Base-by-base conservation (phyloP, 345 rosid species). In the Dovyalis caffra region DNA sequence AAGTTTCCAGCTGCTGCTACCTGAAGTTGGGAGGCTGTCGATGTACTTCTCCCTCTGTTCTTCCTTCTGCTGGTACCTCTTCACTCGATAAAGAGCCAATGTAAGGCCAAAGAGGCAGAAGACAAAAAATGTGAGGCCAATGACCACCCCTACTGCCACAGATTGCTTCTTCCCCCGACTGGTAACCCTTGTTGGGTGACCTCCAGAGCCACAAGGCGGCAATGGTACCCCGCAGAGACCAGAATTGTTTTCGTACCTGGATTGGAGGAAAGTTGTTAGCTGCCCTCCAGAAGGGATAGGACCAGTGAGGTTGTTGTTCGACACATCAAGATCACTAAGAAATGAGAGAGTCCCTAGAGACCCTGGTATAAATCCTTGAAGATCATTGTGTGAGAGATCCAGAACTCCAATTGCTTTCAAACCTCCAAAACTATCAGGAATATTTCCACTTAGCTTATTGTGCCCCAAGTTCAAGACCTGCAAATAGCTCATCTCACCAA, bases 381-480 rank as follows among this genome's bases (percentile, higher is more conserved):
- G 91, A 72, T 87, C 6, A 74, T 95, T 95, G 78, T 95, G 97
- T 20, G 99, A 95, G 45, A 95, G 89, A 81, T 95, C 99, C 26
- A 95, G 82, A 76, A 95, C 99, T 31, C 99, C 99, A n/a, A 95
- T 73, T 1, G 72, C 86, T 80, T 85, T 95, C 71, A 91, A 70
- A 25, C 85, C 92, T 66, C 99, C 99, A 37, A 91, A 90, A 72
- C 90, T 91, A 63, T 83, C 87, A 7, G 99, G 97, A 68, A 95
- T 92, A 20, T 62, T 70, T 63, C 99, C 99, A 0, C 82, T 81
- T 65, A 95, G 81, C 43, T 66, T 79, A 83, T 95, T 95, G 81
- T 95, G 99, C 45, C 99, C 99, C 74, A 95, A 80, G 78, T 95
- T 95, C 88, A 95, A 86, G 77, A 95, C 99, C 78, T 88, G 97